Conservation (phyloP, 2,329 filamentous ascomycete genomes). For the Epichloe amarillans region DNA sequence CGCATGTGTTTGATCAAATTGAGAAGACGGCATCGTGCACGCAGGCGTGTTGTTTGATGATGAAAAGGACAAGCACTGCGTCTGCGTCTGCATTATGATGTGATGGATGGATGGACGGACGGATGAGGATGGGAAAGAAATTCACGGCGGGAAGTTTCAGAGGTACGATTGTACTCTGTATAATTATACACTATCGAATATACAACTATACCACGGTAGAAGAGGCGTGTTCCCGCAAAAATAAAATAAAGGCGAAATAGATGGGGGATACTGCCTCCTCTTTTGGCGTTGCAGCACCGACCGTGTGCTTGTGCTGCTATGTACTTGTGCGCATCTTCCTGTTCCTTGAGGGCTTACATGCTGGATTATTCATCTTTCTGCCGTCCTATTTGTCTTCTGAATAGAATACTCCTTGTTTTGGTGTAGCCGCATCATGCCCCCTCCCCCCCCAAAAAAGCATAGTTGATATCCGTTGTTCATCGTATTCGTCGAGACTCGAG, state of each 20-base stretch:
- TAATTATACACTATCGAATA: slow-evolving; percentile 13
- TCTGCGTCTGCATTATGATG: too few relatives aligned
- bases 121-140: not conserved
- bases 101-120: too few relatives aligned
- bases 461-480: not conserved
- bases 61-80: too few relatives aligned
- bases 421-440: not conserved
- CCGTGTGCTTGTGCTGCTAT: not conserved
- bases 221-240: not conserved
- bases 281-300: too few relatives aligned
- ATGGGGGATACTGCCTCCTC: too few relatives aligned
- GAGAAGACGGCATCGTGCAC: too few relatives aligned
- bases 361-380: too few relatives aligned
- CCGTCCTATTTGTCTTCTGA: too few relatives aligned
- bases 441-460: not conserved
- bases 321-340: not conserved
- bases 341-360: not conserved
- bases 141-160: too few relatives aligned
- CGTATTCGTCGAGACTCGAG: not conserved
- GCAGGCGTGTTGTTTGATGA: too few relatives aligned
- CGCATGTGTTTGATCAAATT: too few relatives aligned
- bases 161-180: slow-evolving; percentile 5
- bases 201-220: slow-evolving; percentile 10
- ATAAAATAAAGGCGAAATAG: too few relatives aligned
- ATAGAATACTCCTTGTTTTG: not conserved